Evolutionary conservation across 2,329 filamentous ascomycete genomes (phyloP).

Genomic region (Colletotrichum trifolii): DNA sequence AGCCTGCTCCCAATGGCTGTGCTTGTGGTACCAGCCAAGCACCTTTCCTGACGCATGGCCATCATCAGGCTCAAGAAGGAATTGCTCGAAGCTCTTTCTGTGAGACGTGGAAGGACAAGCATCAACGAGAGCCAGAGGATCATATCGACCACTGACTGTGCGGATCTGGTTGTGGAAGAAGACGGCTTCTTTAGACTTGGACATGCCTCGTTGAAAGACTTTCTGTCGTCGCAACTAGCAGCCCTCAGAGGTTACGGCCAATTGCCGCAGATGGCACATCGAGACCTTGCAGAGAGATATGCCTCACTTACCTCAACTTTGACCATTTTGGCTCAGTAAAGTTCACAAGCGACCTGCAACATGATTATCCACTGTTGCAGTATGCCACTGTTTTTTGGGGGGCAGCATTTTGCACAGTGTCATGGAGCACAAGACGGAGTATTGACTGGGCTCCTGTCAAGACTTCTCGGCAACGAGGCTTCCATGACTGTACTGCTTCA

Average conservation of each 20-base stretch:
- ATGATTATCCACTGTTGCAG: not conserved
- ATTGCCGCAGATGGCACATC: constrained; percentile 1
- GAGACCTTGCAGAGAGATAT: not conserved
- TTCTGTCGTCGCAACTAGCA: not conserved
- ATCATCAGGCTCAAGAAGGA: not conserved
- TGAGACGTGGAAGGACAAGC: not conserved
- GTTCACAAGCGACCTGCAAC: not conserved
- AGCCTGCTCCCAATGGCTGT: no score
- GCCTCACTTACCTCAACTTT: constrained; percentile 11
- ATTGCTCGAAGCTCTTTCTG: constrained; percentile 7
- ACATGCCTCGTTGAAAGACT: constrained; percentile 19
- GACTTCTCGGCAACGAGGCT: not conserved
- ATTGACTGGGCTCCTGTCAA: not conserved
- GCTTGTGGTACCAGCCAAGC: no score
- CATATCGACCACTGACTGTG: constrained; percentile 9
- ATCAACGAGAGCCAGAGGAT: not conserved
- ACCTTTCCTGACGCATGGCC: no score
- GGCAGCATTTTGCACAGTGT: not conserved
- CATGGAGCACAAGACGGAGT: not conserved
- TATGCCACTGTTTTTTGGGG: not conserved
- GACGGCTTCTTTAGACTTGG: not conserved
- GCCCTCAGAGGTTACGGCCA: not conserved
- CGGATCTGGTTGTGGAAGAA: not conserved
- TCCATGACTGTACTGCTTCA: not conserved
- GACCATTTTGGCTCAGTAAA: not conserved